Percentiles rank a stretch among this genome's conserved stretches.
Conservation (phyloP, 208 protist species). For the Porcisia deanei region DNA sequence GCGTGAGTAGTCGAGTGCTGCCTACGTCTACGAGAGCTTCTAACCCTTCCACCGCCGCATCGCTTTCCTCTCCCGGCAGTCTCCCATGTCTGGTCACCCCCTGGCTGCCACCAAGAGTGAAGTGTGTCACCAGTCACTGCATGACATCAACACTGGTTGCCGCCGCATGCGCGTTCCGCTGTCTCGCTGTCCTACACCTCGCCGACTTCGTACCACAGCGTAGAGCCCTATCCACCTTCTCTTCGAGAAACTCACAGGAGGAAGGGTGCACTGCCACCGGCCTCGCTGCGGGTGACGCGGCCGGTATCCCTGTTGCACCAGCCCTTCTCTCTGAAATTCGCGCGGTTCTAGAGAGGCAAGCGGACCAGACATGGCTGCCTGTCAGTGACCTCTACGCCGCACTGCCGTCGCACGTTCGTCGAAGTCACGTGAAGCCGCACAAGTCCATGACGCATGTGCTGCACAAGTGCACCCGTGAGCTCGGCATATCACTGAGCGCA, state of each 20-base stretch:
- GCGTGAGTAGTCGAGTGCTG: not conserved
- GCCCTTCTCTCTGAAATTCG: slow-evolving; percentile 26
- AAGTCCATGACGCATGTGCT: slow-evolving; percentile 68
- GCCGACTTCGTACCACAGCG: too few species aligned
- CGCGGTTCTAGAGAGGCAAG: slow-evolving; percentile 11
- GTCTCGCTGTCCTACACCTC: not conserved
- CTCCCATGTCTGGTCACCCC: not conserved
- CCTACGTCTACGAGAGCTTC: not conserved
- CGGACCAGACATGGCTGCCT: slow-evolving; percentile 44
- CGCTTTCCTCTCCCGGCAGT: not conserved
- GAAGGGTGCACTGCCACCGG: not conserved
- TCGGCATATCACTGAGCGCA: slow-evolving; percentile 51
- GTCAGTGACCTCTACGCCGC: slow-evolving; percentile 70
- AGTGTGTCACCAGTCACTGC: not conserved
- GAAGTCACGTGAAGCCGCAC: slow-evolving; percentile 73
- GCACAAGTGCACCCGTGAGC: slow-evolving; percentile 26
- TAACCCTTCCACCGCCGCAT: not conserved
- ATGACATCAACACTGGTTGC: not conserved
- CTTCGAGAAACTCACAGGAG: not conserved
- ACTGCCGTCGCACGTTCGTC: slow-evolving; percentile 48
- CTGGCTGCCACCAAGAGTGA: not conserved
- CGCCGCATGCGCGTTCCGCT: not conserved
- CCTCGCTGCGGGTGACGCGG: not conserved
- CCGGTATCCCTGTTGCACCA: slow-evolving; percentile 11
- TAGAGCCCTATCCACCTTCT: slow-evolving; percentile 6